A percentile compares a stretch with the other conserved stretches of the same genome.
Evolutionary conservation across 2,329 filamentous ascomycete species (phyloP).

Genomic region (Pestalotiopsis sp.): DNA sequence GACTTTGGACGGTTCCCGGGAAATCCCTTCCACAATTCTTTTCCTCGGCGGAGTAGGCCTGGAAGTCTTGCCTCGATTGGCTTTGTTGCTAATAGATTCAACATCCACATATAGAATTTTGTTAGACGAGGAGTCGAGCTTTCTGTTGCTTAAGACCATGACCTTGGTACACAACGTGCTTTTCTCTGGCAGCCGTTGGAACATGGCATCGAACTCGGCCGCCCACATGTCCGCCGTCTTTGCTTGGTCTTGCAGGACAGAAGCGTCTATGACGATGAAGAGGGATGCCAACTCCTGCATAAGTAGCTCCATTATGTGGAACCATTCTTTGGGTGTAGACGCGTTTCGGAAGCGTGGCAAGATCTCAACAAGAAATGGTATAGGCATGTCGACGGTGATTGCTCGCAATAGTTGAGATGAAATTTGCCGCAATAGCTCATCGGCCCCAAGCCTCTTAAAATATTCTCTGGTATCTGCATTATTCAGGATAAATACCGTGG

Average conservation of each 20-base stretch:
- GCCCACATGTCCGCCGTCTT: neutral
- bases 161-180: neutral
- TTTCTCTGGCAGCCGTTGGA: accelerated
- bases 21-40: too few relatives aligned
- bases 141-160: neutral
- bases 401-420: neutral
- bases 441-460: neutral
- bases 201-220: neutral
- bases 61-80: too few relatives aligned
- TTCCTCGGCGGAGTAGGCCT: too few relatives aligned
- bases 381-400: neutral
- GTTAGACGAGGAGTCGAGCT: too few relatives aligned
- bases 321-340: neutral
- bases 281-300: neutral
- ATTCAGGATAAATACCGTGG: neutral
- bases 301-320: neutral
- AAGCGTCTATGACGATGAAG: neutral
- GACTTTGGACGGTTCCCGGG: too few relatives aligned
- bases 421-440: neutral
- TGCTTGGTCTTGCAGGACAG: neutral
- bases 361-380: neutral
- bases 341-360: neutral
- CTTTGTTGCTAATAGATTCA: too few relatives aligned
- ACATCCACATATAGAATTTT: too few relatives aligned
- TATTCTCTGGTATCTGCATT: neutral